Evolutionary conservation across 1,284 basidiomycete species (phyloP), one percentile per base, ranked within the genome.

Genomic region (Coniophora puteana): DNA sequence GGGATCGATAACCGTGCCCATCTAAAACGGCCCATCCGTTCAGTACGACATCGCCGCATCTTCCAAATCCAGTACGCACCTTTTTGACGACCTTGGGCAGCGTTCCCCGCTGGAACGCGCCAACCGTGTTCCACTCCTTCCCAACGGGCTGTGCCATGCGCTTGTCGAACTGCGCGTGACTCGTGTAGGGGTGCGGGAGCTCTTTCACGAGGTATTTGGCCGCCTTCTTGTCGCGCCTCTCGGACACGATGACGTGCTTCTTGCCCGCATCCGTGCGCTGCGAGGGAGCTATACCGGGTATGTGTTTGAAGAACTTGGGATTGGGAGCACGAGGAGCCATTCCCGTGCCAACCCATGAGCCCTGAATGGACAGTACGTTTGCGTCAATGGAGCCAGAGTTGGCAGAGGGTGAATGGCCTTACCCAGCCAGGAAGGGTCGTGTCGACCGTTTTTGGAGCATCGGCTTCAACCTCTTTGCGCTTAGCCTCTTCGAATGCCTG

Each of bases 381-480:
- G 26, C 28, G n/a, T 31, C 16, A n/a, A n/a, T n/a, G 27, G 12
- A 39, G 39, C 43, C 20, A 21, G 22, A 20, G 23, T 28, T 12
- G 6, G 36, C 24, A 38, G 26, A 38, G 36, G 6, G 22, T 6
- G 5, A 12, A 11, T 38, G 12, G n/a, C 59, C 83, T 50, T 58
- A 93, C 90, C 95, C 96, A 98, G 23, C 95, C 95, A 31, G 92
- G 83, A n/a, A 98, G 74, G 1, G 91, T 90, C 0, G 83, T 91
- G 59, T 98, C 93, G 24, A 93, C 76, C 45, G 87, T 80, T 37
- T 23, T 74, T 0, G 93, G 91, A 2, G 93, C 93, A 55, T 98
- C 93, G 12, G 75, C 77, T 32, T 87, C 83, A 12, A 90, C 79
- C 59, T 89, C 83, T 29, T 75, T 74, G 27, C 75, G 74, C 61